These are phyloP conservation scores for Aspergillus pseudoglaucus DNA, from an alignment of 2,329 filamentous ascomycete species.

Conservation along the genomic window DNA sequence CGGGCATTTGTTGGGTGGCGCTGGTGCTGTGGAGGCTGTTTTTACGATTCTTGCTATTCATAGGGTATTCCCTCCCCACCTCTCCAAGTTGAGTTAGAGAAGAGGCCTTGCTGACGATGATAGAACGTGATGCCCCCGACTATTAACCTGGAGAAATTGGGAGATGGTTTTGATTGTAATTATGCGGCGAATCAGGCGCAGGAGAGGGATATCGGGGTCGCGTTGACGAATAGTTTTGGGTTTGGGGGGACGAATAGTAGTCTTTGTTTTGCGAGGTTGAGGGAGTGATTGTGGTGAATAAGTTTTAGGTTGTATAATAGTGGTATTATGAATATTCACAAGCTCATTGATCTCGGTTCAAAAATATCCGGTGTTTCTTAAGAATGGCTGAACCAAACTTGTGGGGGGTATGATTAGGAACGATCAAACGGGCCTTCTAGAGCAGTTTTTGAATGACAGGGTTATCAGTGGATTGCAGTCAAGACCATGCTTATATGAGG, in stretches of 20 bases:
- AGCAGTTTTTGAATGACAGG: too few species aligned
- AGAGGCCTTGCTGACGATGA: not conserved
- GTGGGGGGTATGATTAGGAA: not conserved
- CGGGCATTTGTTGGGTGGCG: slow-evolving; percentile 84
- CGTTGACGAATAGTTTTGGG: slow-evolving; percentile 91
- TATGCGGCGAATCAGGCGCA: slow-evolving; percentile 72
- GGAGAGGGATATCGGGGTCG: slow-evolving; percentile 62
- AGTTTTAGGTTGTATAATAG: not conserved
- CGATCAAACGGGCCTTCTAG: too few species aligned
- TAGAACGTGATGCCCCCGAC: slow-evolving; percentile 80
- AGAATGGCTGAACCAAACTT: not conserved
- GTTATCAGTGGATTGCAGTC: too few species aligned
- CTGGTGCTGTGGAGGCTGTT: slow-evolving; percentile 82
- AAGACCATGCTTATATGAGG: too few species aligned
- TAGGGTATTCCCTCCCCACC: slow-evolving; percentile 57
- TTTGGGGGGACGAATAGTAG: slow-evolving; percentile 96
- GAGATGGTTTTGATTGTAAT: slow-evolving; percentile 69
- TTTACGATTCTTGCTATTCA: slow-evolving; percentile 74
- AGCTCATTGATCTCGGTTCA: not conserved
- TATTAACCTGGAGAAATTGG: slow-evolving; percentile 66
- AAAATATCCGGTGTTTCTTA: too few species aligned
- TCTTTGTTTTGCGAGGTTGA: slow-evolving; percentile 57
- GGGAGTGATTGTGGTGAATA: not conserved
- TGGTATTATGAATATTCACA: not conserved
- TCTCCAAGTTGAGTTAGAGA: not conserved